Conservation (phyloP, 805 yeast species). For the Wickerhamiella azyma region DNA sequence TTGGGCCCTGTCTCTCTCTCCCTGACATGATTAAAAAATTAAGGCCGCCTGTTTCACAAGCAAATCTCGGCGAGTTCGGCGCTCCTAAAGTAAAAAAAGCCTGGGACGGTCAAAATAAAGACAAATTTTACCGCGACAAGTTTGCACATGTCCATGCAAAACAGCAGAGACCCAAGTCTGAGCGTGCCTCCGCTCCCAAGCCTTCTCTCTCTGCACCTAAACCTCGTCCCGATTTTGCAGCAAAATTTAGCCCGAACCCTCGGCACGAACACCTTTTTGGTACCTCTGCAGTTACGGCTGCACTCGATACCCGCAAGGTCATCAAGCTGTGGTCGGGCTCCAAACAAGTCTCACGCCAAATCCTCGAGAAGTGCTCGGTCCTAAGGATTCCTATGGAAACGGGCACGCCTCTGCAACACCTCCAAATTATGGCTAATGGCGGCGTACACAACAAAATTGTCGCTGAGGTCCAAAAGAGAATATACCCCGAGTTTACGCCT, state of each 20-base stretch:
- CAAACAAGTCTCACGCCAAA: constrained; percentile 26
- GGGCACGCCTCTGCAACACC: constrained; percentile 34
- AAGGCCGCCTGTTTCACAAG: constrained; percentile 3
- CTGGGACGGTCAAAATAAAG: constrained; percentile 60
- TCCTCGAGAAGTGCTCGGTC: constrained; percentile 36
- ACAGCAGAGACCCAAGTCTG: constrained; percentile 23
- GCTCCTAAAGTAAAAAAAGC: constrained; percentile 34
- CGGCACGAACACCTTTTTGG: constrained; percentile 63
- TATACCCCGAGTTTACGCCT: constrained; percentile 22
- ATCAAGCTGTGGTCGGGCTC: constrained; percentile 39
- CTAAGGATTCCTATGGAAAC: constrained; percentile 29
- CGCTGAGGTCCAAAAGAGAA: constrained; percentile 46
- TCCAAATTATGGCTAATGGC: constrained; percentile 46
- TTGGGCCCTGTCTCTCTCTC: too few species aligned
- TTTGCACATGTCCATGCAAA: constrained; percentile 55
- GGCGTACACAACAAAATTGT: constrained; percentile 77
- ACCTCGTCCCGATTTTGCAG: constrained; percentile 13
- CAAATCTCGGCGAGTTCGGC: constrained; percentile 9
- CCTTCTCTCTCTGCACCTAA: background rate
- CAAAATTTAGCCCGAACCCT: constrained; percentile 23
- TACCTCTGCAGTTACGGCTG: constrained; percentile 60
- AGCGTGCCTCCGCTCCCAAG: too few species aligned
- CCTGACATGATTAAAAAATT: constrained; percentile 1
- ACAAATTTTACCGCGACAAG: constrained; percentile 44
- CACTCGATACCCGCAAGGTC: constrained; percentile 43